Evolutionary conservation across 169 alveolate genomes (phyloP).

Genomic region (Babesia microti): DNA sequence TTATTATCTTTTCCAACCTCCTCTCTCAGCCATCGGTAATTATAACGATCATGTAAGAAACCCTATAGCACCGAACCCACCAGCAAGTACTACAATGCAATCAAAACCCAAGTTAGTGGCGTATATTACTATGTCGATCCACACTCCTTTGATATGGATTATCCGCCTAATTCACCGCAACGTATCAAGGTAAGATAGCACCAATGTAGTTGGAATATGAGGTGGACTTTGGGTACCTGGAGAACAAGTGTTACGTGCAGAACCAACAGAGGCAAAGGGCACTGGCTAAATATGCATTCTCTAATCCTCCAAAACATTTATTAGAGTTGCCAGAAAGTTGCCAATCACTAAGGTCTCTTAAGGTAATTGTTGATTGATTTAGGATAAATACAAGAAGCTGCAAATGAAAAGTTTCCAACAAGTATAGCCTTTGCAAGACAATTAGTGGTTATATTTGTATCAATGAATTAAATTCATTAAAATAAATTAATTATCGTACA

Average conservation of each 20-base stretch:
- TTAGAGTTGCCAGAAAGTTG: slow-evolving; percentile 37
- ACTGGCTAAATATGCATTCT: slow-evolving; percentile 12
- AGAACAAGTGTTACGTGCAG: slow-evolving; percentile 17
- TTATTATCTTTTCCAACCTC: slow-evolving; percentile 1
- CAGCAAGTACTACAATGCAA: slow-evolving; percentile 7
- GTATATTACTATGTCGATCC: slow-evolving; percentile 38
- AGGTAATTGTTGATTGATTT: too few species aligned
- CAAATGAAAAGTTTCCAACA: too few species aligned
- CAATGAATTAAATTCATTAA: too few species aligned
- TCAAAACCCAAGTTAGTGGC: slow-evolving; percentile 26
- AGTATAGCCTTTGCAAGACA: too few species aligned
- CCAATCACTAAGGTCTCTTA: slow-evolving; percentile 8
- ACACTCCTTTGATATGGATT: slow-evolving; percentile 11
- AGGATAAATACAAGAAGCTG: too few species aligned
- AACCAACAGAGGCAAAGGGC: slow-evolving; percentile 8
- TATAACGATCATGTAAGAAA: not conserved
- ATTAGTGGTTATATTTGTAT: too few species aligned
- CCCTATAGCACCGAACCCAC: not conserved
- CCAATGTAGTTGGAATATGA: slow-evolving; percentile 46
- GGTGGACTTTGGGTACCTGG: slow-evolving; percentile 33
- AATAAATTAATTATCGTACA: too few species aligned
- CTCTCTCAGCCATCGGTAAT: not conserved
- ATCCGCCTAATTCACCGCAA: slow-evolving; percentile 22
- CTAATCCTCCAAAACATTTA: slow-evolving; percentile 35
- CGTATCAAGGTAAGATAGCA: too few species aligned